Percentiles rank a stretch among this genome's conserved stretches.
Conservation (phyloP, 2,329 filamentous ascomycete genomes). For the Alternaria sp. region DNA sequence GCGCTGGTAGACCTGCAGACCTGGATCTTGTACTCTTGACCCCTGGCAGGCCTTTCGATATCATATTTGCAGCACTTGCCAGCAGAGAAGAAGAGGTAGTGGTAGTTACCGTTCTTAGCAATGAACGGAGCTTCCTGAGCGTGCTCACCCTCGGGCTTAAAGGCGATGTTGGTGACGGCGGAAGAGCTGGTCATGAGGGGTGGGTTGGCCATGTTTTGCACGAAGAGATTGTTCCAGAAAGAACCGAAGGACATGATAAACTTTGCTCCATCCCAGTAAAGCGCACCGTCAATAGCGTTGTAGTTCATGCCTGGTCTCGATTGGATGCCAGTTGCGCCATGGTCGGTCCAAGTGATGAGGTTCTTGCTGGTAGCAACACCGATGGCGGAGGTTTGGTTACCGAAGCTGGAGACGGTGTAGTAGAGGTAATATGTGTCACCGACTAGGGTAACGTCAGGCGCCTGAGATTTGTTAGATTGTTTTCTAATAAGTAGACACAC, state of each 20-base stretch:
- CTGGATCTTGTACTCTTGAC: constrained; percentile 71
- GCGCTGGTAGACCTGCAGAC: constrained; percentile 67
- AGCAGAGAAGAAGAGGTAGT: constrained; percentile 70
- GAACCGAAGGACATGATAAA: constrained; percentile 70
- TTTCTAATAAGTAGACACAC: not conserved
- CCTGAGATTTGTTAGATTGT: constrained; percentile 53
- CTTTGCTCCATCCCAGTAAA: constrained; percentile 55
- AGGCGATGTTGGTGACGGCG: constrained; percentile 60
- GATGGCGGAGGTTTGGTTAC: constrained; percentile 68
- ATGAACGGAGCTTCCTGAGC: constrained; percentile 67
- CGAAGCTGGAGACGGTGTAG: constrained; percentile 71
- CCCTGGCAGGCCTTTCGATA: constrained; percentile 59
- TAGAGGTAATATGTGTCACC: constrained; percentile 69
- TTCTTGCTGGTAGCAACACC: constrained; percentile 63
- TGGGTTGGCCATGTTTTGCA: constrained; percentile 59
- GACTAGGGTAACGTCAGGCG: constrained; percentile 69
- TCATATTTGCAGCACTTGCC: constrained; percentile 71
- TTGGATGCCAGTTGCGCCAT: constrained; percentile 62
- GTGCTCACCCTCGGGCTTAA: constrained; percentile 60
- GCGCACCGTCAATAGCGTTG: constrained; percentile 63
- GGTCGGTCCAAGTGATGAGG: constrained; percentile 68
- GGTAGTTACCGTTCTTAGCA: constrained; percentile 64
- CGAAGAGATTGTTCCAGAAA: constrained; percentile 73
- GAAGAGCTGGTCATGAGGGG: constrained; percentile 48
- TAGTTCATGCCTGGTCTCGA: constrained; percentile 52